Conservation (phyloP, 192 early-diverging fungal species). For the Podila clonocystis region DNA sequence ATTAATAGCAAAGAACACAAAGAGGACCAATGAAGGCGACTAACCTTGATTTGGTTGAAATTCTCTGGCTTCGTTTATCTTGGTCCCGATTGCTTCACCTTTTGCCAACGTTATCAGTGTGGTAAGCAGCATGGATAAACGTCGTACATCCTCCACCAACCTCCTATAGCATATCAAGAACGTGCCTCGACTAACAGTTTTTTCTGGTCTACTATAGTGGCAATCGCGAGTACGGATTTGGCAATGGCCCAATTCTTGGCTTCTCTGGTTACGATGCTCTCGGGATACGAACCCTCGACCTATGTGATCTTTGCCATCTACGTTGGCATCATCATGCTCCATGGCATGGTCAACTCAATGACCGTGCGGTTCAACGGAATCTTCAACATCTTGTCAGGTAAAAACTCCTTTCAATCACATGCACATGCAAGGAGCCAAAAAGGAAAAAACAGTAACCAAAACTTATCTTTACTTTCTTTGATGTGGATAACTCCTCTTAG, state of each 20-base stretch:
- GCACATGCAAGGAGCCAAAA: no score
- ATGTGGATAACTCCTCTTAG: neutral
- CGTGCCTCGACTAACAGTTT: neutral
- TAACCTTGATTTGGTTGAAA: no score
- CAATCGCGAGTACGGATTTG: constrained; percentile 59
- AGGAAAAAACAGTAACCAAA: no score
- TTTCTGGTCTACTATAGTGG: constrained; percentile 20
- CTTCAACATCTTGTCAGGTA: constrained; percentile 63
- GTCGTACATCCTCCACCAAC: no score
- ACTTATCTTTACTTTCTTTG: no score
- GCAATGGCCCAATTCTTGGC: constrained; percentile 60
- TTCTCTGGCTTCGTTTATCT: no score
- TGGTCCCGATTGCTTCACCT: no score
- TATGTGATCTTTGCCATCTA: constrained; percentile 62
- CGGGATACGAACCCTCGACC: constrained; percentile 42
- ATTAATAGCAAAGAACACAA: no score
- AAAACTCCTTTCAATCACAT: no score
- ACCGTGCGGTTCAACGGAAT: constrained; percentile 54
- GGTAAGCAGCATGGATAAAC: no score
- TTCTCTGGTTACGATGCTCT: constrained; percentile 52
- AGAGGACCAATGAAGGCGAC: neutral
- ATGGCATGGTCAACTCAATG: constrained; percentile 62
- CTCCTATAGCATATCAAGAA: no score
- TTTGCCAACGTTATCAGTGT: no score
- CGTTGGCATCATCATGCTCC: constrained; percentile 62